These are phyloP conservation scores for Fusarium praegraminearum DNA, from an alignment of 2,329 filamentous ascomycete species.

Conservation along the genomic window DNA sequence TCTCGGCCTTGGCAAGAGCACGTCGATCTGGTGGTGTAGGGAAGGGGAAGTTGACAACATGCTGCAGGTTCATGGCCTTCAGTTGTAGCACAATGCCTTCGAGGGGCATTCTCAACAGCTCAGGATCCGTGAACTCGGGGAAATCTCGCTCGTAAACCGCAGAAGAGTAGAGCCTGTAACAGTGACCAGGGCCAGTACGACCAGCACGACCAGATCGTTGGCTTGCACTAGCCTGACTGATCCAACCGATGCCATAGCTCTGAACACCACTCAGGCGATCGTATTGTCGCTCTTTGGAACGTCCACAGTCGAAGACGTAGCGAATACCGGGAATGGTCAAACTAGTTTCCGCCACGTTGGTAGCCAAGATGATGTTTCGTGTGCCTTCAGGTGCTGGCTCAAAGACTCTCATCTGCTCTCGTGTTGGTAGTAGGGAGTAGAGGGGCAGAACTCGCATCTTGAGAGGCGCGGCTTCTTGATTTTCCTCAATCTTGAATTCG, in stretches of 20 bases:
- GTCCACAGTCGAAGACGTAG: constrained; percentile 95
- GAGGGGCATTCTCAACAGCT: constrained; percentile 90
- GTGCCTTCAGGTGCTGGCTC: constrained; percentile 84
- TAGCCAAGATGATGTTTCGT: constrained; percentile 88
- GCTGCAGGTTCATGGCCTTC: constrained; percentile 92
- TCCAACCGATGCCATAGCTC: constrained; percentile 95
- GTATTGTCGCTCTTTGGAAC: constrained; percentile 92
- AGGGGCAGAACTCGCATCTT: constrained; percentile 92
- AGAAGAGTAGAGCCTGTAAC: constrained; percentile 93
- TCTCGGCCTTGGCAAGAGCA: constrained; percentile 85
- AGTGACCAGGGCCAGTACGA: constrained; percentile 94
- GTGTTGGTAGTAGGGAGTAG: constrained; percentile 91
- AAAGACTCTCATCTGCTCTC: constrained; percentile 92
- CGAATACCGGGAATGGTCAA: constrained; percentile 94
- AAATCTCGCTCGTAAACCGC: constrained; percentile 95
- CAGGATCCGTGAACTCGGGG: constrained; percentile 84
- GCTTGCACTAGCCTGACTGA: constrained; percentile 94
- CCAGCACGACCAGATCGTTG: constrained; percentile 95
- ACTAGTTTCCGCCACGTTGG: constrained; percentile 97
- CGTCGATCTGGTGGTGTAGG: constrained; percentile 86
- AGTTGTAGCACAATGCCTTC: constrained; percentile 93
- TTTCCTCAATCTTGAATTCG: constrained; percentile 77
- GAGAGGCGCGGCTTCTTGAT: constrained; percentile 68
- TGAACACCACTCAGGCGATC: constrained; percentile 91
- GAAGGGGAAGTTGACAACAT: constrained; percentile 95